Base-by-base conservation (phyloP, 2,329 filamentous ascomycete genomes). In the Pseudohalonectria lignicola region DNA sequence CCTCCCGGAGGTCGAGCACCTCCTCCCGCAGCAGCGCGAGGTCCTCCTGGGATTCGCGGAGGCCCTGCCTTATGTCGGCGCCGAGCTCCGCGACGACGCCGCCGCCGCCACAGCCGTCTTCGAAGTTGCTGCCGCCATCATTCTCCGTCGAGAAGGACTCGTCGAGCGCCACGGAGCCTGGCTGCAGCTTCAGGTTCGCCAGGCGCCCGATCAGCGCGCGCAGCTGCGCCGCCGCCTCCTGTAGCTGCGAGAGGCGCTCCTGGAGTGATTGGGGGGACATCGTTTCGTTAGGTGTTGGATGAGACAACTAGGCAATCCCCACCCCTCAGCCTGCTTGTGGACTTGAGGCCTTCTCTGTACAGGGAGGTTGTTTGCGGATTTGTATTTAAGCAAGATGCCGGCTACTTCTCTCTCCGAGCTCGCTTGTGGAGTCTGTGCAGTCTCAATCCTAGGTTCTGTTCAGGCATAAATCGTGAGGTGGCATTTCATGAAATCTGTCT, bases 11-110 rank as follows among this genome's bases (percentile, higher is more conserved):
- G 49, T 86, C 86, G 43, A 82, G 74, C 20, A 86, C 70, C 51
- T 94, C 87, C 53, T 92, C 86, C 34, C 67, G 68, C 25, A 95
- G 54, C 15, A 92, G 60, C 56, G 94, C 88, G 46, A 92, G 73
- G 42, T 94, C 86, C 45, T 93, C 86, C 49, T 93, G 80, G 36
- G 83, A 75, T 41, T 84, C 79, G 48, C 85, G 81, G 43, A 95
- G 61, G 15, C 74, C 73, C 51, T 85, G 78, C 47, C 82, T 79
- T 45, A 95, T 94, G 56, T 95, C 87, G 17, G 75, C 69, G 46
- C 77, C 76, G 25, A 95, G 72, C 60, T 94, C 87, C 16, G 79
- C 57, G 40, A 81, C 76, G 26, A 70, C 66, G 44, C 70, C 69
- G 42, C 63, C 63, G 36, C 72, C 71, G 16, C 67, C 64, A 28